Conservation (phyloP, 768 basidiomycete species). For the Lentinula sp. region DNA sequence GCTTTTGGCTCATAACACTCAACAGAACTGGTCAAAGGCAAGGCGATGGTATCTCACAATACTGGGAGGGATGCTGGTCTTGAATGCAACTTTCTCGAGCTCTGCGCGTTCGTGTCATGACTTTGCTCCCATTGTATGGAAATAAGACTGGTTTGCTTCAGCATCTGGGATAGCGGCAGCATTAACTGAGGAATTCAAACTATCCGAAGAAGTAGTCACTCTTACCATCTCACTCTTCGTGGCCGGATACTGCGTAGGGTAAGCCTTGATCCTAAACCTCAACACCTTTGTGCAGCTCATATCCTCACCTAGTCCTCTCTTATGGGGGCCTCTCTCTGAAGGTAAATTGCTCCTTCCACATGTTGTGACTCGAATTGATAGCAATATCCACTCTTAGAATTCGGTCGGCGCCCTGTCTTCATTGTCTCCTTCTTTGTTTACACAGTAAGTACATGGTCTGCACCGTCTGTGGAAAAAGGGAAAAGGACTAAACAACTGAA, state of each 20-base stretch:
- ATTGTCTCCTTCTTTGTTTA: slow-evolving; percentile 52
- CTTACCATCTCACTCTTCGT: slow-evolving; percentile 60
- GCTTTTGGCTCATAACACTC: slow-evolving; percentile 1
- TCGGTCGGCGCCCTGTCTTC: slow-evolving; percentile 56
- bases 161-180: slow-evolving; percentile 41
- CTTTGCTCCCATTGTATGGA: too few species aligned
- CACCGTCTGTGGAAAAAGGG: not conserved
- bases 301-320: slow-evolving; percentile 30
- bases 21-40: slow-evolving; percentile 42
- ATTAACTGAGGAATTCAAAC: slow-evolving; percentile 39
- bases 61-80: slow-evolving; percentile 40
- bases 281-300: not conserved
- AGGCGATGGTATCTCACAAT: slow-evolving; percentile 49
- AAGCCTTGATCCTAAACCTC: not conserved
- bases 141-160: slow-evolving; percentile 10
- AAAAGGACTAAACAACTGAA: not conserved
- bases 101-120: slow-evolving; percentile 35
- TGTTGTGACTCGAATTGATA: not conserved
- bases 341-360: not conserved
- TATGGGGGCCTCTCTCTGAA: slow-evolving; percentile 54
- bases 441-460: slow-evolving; percentile 27
- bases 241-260: slow-evolving; percentile 62
- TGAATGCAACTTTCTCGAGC: slow-evolving; percentile 60
- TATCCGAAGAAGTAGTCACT: slow-evolving; percentile 44
- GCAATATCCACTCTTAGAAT: slow-evolving; percentile 19